Evolutionary conservation across 2,329 filamentous ascomycete genomes (phyloP).

Genomic region (Endoconidiophora polonica): DNA sequence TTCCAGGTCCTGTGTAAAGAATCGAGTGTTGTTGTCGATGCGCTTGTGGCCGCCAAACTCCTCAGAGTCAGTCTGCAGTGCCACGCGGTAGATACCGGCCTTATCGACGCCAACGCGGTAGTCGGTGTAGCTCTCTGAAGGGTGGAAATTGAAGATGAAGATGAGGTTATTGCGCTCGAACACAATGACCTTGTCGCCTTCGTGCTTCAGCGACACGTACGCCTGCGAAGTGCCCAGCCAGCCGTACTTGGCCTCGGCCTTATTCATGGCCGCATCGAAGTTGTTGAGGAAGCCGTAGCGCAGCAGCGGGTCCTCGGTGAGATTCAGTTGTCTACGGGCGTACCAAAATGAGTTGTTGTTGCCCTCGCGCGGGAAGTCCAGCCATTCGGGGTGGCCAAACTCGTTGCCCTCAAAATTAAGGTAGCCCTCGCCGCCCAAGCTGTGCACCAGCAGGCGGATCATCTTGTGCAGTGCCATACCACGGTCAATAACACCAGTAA

Average conservation of each 20-base stretch:
- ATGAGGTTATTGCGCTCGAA: conserved; percentile 84
- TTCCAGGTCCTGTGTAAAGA: conserved; percentile 77
- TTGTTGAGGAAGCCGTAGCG: conserved; percentile 86
- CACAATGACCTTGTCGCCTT: conserved; percentile 83
- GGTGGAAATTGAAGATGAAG: conserved; percentile 95
- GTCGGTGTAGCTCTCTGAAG: conserved; percentile 68
- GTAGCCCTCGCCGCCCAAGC: conserved; percentile 85
- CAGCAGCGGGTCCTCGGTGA: conserved; percentile 69
- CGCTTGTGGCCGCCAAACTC: conserved; percentile 66
- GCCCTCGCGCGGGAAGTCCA: conserved; percentile 89
- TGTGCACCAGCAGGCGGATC: conserved; percentile 86
- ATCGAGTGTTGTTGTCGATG: conserved; percentile 63
- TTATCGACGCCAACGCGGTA: conserved; percentile 81
- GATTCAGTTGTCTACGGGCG: conserved; percentile 80
- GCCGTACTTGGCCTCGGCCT: conserved; percentile 70
- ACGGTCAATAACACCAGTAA: conserved; percentile 77
- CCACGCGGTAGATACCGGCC: conserved; percentile 69
- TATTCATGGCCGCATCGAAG: conserved; percentile 86
- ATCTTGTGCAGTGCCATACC: conserved; percentile 93
- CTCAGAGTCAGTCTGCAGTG: conserved; percentile 65
- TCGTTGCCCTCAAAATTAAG: conserved; percentile 99
- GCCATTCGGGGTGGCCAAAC: conserved; percentile 97
- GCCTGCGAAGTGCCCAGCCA: conserved; percentile 80
- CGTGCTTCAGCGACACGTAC: conserved; percentile 86
- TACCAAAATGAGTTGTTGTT: conserved; percentile 93